Conservation (phyloP, 2,329 filamentous ascomycete species). For the Cercospora sp. region DNA sequence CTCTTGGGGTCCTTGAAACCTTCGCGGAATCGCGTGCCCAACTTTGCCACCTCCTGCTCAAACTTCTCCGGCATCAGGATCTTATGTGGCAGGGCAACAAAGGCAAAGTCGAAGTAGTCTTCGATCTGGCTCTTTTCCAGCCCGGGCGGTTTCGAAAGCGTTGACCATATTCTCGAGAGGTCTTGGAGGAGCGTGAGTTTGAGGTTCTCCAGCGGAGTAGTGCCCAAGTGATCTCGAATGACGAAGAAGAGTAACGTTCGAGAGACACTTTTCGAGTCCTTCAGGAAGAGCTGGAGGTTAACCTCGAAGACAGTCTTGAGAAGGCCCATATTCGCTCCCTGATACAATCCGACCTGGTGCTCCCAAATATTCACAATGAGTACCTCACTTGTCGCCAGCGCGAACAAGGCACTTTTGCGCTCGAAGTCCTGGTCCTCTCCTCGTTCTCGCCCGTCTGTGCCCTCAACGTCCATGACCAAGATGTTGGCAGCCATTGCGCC, state of each 20-base stretch:
- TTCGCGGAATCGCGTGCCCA: constrained; percentile 78
- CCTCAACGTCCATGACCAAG: constrained; percentile 98
- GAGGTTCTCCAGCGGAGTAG: constrained; percentile 85
- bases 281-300: constrained; percentile 93
- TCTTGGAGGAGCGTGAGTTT: constrained; percentile 89
- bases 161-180: constrained; percentile 86
- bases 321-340: constrained; percentile 97
- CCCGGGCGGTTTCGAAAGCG: constrained; percentile 85
- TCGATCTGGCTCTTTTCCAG: constrained; percentile 87
- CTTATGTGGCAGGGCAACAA: constrained; percentile 94
- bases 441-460: constrained; percentile 91
- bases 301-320: constrained; percentile 99
- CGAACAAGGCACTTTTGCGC: constrained; percentile 95
- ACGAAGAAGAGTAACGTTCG: constrained; percentile 97
- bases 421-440: constrained; percentile 99
- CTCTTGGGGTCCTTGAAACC: constrained; percentile 72
- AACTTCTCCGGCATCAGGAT: constrained; percentile 94
- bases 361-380: constrained; percentile 99
- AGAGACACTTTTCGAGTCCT: constrained; percentile 88
- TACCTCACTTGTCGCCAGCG: constrained; percentile 94
- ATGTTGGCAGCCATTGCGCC: constrained; percentile 90
- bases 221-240: constrained; percentile 93
- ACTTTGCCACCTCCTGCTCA: constrained; percentile 71
- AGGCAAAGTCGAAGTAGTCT: constrained; percentile 98
- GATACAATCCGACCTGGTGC: constrained; percentile 95